These are phyloP conservation scores for Garcia nutans DNA, from an alignment of 345 rosid species.

Conservation along the genomic window DNA sequence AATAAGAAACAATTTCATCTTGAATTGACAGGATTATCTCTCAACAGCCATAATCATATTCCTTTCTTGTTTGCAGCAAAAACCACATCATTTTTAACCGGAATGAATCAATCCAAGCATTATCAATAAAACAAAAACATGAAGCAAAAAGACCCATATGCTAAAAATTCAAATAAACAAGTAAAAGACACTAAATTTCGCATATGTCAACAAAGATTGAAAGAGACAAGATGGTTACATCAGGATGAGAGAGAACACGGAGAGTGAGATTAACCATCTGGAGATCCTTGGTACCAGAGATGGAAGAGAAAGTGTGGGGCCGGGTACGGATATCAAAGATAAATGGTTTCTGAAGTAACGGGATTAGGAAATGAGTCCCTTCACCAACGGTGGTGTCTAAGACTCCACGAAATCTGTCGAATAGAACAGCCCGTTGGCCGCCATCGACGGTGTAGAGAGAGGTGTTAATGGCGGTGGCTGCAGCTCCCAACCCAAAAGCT, in stretches of 20 bases:
- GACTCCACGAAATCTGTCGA: slow-evolving; percentile 91
- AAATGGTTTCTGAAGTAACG: slow-evolving; percentile 83
- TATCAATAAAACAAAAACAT: too few species aligned
- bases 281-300: slow-evolving; percentile 96
- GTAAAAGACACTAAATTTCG: neutral
- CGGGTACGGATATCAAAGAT: slow-evolving; percentile 84
- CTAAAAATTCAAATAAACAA: neutral
- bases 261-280: slow-evolving; percentile 99
- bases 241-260: slow-evolving; percentile 92
- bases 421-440: slow-evolving; percentile 89
- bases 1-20: too few species aligned
- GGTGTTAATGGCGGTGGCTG: slow-evolving; percentile 54
- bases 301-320: slow-evolving; percentile 93
- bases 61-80: neutral
- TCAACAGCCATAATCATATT: neutral
- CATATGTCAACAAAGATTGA: neutral
- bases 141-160: too few species aligned
- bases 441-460: slow-evolving; percentile 99
- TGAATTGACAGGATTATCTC: neutral
- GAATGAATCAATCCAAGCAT: neutral
- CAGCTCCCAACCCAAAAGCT: slow-evolving; percentile 81
- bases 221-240: slow-evolving; percentile 37
- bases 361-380: slow-evolving; percentile 91
- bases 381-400: slow-evolving; percentile 74
- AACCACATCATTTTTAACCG: neutral